Base-by-base conservation (phyloP, 768 basidiomycete species). In the Multifurca ochricompacta region DNA sequence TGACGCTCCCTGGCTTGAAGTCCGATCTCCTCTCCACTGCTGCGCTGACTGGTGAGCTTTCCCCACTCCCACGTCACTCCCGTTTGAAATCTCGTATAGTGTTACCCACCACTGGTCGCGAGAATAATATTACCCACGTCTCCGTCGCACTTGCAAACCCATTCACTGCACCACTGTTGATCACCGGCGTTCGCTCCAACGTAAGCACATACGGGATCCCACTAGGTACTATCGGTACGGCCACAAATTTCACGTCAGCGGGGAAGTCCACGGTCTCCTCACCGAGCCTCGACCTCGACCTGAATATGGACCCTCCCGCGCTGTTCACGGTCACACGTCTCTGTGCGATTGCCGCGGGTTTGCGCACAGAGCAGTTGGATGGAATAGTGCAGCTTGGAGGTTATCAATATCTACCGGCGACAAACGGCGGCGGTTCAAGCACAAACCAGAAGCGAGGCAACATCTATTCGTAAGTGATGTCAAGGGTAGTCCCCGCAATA, bases 261-360 rank as follows among this genome's bases (percentile, higher is more conserved):
- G 81, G 83, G 9, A 79, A 81, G 56, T 67, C 73, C 4, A 77
- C 73, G 3, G 81, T 77, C 2, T 68, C 71, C 30, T 85, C 82
- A 2, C 85, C 86, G 7, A 64, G 64, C 6, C 69, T 88, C 54
- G 68, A 80, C 54, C 68, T 87, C 50, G 69, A 79, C 61, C 77
- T 87, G 77, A 85, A 87, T 64, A 75, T 82, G 58, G 80, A 86
- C 59, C 83, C 84, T 18, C 66, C 78, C 8, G 69, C 76, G n/a
- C 70, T 89, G 34, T 88, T 89, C 66, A 83, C 84, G 0, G 70
- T 88, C 21, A 83, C 83, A 30, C 77, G 84, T n/a, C 71, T 74
- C 4, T 73, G 87, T 10, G 83, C 83, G 3, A 73, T 82, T 11
- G 73, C 82, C 51, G 84, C 83, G 9, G 81, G 83, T 1, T 64